phyloP scores from a whole-genome alignment of 1,139 yeast genomes.

The Yamadazyma triangularis region DNA sequence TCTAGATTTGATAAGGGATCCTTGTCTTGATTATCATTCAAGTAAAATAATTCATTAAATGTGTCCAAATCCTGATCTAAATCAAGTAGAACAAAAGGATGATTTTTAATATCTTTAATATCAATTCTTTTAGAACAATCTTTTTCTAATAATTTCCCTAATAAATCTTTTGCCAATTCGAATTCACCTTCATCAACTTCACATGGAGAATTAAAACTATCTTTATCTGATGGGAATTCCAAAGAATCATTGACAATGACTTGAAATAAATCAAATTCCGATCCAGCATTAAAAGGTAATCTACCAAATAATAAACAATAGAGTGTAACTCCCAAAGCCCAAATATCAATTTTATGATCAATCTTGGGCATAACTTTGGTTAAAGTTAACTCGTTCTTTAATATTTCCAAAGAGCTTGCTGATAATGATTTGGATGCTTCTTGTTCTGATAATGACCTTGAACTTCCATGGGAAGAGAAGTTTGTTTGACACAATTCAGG shows the following conservation, averaged over 20 bases:
- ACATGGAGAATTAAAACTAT: constrained; percentile 36
- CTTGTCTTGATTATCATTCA: constrained; percentile 18
- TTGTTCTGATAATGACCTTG: constrained; percentile 2
- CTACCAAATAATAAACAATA: constrained; percentile 85
- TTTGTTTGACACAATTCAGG: constrained; percentile 64
- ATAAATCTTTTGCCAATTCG: constrained; percentile 60
- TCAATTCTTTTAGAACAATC: constrained; percentile 67
- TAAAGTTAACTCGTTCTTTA: constrained; percentile 17
- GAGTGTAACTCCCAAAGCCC: constrained; percentile 95
- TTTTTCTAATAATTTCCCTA: constrained; percentile 61
- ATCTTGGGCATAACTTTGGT: constrained; percentile 41
- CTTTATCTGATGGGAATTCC: constrained; percentile 52
- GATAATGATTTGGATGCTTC: constrained; percentile 14
- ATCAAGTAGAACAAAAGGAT: constrained; percentile 71
- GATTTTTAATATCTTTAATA: constrained; percentile 69
- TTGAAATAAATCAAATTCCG: constrained; percentile 80
- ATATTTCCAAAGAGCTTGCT: constrained; percentile 19
- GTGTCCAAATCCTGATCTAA: constrained; percentile 42
- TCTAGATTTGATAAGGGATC: neutral
- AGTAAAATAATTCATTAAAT: constrained; percentile 33
- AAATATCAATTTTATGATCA: constrained; percentile 79
- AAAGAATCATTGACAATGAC: constrained; percentile 68
- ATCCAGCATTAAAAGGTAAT: constrained; percentile 87
- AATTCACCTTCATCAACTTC: constrained; percentile 46
- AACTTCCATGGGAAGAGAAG: constrained; percentile 15